Conservation (phyloP, 805 yeast genomes). For the Lipomyces anomalus region DNA sequence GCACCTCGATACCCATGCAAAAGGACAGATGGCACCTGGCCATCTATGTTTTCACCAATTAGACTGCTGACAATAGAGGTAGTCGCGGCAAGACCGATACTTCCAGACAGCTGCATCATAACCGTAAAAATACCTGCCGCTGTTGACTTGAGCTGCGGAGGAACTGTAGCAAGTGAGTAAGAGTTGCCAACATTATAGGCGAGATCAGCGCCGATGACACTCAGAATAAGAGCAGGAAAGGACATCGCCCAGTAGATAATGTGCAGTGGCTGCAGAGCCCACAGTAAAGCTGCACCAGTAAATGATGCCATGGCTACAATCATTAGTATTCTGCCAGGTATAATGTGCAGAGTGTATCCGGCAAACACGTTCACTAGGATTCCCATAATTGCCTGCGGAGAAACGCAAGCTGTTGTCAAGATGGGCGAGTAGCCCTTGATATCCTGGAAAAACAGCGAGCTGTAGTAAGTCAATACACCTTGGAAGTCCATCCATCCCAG, state of each 20-base stretch:
- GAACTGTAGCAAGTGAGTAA: slow-evolving; percentile 40
- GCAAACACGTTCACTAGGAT: slow-evolving; percentile 42
- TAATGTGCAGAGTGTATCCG: slow-evolving; percentile 42
- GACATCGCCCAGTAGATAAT: slow-evolving; percentile 43
- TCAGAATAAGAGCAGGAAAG: slow-evolving; percentile 39
- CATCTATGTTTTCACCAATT: not conserved
- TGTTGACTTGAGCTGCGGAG: slow-evolving; percentile 37
- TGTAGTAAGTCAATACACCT: slow-evolving; percentile 39
- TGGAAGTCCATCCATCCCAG: slow-evolving; percentile 42
- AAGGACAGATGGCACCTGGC: slow-evolving; percentile 1
- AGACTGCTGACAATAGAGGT: slow-evolving; percentile 38
- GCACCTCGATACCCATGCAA: slow-evolving; percentile 20
- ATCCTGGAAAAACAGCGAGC: slow-evolving; percentile 41
- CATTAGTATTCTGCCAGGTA: slow-evolving; percentile 40
- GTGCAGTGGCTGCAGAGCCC: slow-evolving; percentile 39
- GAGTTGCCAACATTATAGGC: slow-evolving; percentile 43
- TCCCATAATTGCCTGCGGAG: slow-evolving; percentile 43
- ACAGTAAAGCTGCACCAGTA: slow-evolving; percentile 36
- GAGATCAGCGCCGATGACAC: slow-evolving; percentile 46
- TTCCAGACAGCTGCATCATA: slow-evolving; percentile 37
- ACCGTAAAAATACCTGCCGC: slow-evolving; percentile 49
- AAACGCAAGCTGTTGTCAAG: slow-evolving; percentile 41
- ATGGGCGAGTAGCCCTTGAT: slow-evolving; percentile 38
- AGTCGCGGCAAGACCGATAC: slow-evolving; percentile 41
- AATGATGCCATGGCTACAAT: slow-evolving; percentile 36